Base-by-base conservation (phyloP, 495 filamentous ascomycete genomes). In the Aspergillus sparsus region DNA sequence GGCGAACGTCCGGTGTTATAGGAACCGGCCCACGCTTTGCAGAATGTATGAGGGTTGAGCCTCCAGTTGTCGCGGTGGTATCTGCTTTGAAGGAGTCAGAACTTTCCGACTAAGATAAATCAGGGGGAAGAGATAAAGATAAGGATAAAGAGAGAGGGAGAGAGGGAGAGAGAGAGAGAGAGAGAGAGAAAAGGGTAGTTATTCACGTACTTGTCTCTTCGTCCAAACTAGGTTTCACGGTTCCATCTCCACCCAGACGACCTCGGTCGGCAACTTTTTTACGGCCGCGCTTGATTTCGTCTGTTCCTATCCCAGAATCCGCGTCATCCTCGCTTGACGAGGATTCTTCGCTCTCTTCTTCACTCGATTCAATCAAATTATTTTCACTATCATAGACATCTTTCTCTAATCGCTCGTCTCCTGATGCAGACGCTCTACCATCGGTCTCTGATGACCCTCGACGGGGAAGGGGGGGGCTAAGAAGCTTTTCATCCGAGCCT, bases 1-100 rank as follows among this genome's bases (percentile, higher is more conserved):
- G 94, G 72, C 93, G 93, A 9, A 97, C 85, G 2, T 84, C 83
- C 15, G 84, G 74, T 58, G 84, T 90, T 60, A 81, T 85, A 32
- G 64, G 64, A 9, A 72, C 37, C 5, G 66, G 63, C 16, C 63
- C 66, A 46, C 44, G 60, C 36, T 69, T 69, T 37, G 63, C 36
- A 21, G 66, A 64, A 32, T 65, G 62, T 18, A 51, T 50, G 49
- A 62, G 49, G 3, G 62, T 55, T 12, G 53, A 49, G 44, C 49
- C 53, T 13, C 46, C 56, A 4, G 51, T 11, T 39, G 41, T 27
- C 21, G 21, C 21, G 21, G 1, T 27, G 3, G 21, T 49, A 36
- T 39, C 31, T 49, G 50, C 13, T 7, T 50, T 39, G 32, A 6
- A 31, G 32, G 50, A 56, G 55, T 15, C 15, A 47, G 10, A 12